Conservation (phyloP, 2,329 filamentous ascomycete genomes). For the Verticillium albo-atrum region DNA sequence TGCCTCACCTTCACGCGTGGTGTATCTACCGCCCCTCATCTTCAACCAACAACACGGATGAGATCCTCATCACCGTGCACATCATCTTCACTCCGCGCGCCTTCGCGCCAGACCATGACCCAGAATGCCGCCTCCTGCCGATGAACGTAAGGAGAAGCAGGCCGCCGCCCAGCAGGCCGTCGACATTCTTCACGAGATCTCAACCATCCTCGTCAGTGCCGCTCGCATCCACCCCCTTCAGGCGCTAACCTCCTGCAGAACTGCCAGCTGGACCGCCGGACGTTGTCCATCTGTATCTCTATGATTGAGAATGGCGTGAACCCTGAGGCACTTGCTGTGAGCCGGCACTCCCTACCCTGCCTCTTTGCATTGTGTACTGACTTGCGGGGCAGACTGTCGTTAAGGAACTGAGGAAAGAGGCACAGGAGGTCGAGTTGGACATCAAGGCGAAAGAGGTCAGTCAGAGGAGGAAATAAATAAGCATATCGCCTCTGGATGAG, state of each 20-base stretch:
- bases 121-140: constrained; percentile 30
- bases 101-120: not conserved
- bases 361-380: constrained; percentile 1
- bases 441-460: not conserved
- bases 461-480: not conserved
- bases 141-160: constrained; percentile 60
- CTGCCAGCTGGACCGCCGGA: constrained; percentile 85
- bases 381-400: constrained; percentile 45
- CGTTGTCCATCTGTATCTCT: constrained; percentile 90
- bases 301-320: constrained; percentile 97
- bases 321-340: constrained; percentile 87
- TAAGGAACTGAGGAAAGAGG: constrained; percentile 55
- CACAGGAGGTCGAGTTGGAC: constrained; percentile 31
- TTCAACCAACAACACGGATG: not conserved
- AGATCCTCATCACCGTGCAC: not conserved
- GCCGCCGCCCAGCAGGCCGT: constrained; percentile 77
- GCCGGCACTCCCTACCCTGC: constrained; percentile 23
- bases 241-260: constrained; percentile 54
- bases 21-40: not conserved
- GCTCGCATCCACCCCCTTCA: not conserved
- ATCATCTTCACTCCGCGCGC: not conserved
- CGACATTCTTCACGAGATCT: constrained; percentile 79
- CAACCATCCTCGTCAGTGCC: constrained; percentile 74
- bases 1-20: not conserved
- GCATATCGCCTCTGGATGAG: not conserved